Percentiles rank a stretch among this genome's conserved stretches.
These are phyloP conservation scores for Ceriops decandra DNA, from an alignment of 345 rosid genomes.

Conservation along the genomic window DNA sequence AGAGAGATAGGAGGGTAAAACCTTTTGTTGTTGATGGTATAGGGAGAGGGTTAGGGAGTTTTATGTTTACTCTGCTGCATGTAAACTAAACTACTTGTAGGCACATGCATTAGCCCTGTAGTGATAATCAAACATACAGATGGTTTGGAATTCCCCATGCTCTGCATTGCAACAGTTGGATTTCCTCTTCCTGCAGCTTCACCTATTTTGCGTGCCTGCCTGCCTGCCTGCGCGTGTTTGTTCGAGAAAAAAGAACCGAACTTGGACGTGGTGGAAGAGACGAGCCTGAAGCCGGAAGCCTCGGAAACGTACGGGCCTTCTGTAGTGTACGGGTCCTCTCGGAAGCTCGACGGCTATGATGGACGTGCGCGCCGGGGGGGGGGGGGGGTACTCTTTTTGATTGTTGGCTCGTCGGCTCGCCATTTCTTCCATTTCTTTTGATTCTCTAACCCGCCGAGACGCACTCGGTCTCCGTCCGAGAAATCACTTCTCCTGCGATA, in stretches of 20 bases:
- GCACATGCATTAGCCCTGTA: too few relatives aligned
- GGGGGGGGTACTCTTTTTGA: conserved; percentile 68
- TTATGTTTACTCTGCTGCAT: too few relatives aligned
- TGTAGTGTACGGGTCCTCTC: conserved; percentile 60
- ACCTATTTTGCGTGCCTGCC: too few relatives aligned
- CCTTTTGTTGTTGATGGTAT: too few relatives aligned
- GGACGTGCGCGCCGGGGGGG: conserved; percentile 32
- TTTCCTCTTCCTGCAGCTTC: too few relatives aligned
- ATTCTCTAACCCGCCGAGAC: conserved; percentile 13
- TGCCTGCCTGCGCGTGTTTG: too few relatives aligned
- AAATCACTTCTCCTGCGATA: neutral
- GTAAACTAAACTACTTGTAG: too few relatives aligned
- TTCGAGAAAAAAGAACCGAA: conserved; percentile 41
- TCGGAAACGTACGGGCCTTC: conserved; percentile 77
- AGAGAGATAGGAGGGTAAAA: neutral
- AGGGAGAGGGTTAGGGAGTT: too few relatives aligned
- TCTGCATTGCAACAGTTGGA: too few relatives aligned
- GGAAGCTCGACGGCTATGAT: conserved; percentile 84
- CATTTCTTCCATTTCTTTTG: conserved; percentile 20
- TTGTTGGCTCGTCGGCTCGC: conserved; percentile 56
- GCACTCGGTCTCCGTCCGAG: neutral
- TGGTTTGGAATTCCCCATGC: too few relatives aligned
- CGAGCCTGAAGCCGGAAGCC: conserved; percentile 59
- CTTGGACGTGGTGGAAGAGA: conserved; percentile 91
- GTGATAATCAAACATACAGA: too few relatives aligned